phyloP scores from a whole-genome alignment of 495 filamentous ascomycete species.

The Neurospora sublineolata region DNA sequence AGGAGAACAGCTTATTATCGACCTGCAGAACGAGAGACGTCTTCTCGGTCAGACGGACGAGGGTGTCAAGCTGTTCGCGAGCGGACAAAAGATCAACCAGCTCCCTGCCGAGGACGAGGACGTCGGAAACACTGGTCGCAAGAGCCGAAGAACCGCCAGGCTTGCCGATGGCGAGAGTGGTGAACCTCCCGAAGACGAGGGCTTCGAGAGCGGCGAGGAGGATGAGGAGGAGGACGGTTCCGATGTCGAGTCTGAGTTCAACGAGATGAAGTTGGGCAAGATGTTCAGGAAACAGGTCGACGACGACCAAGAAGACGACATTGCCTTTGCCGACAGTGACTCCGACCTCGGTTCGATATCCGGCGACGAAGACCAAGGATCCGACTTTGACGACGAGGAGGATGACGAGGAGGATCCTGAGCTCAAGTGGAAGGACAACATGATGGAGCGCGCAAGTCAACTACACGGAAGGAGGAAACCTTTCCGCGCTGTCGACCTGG shows the following conservation, averaged over 20 bases:
- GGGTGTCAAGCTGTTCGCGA: constrained; percentile 72
- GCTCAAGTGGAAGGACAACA: constrained; percentile 73
- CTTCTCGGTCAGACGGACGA: constrained; percentile 72
- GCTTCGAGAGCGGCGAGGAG: constrained; percentile 50
- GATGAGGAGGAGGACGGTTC: constrained; percentile 33
- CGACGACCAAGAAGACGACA: constrained; percentile 40
- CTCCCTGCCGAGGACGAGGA: constrained; percentile 44
- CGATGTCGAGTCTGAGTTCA: constrained; percentile 43
- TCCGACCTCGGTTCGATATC: constrained; percentile 89
- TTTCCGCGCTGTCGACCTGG: constrained; percentile 69
- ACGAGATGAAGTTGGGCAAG: constrained; percentile 43
- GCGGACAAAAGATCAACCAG: constrained; percentile 55
- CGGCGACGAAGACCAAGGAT: constrained; percentile 50
- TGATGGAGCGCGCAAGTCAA: constrained; percentile 61
- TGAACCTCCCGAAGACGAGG: constrained; percentile 44
- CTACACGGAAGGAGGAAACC: constrained; percentile 56
- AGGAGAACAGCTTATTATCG: constrained; percentile 86
- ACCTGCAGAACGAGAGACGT: constrained; percentile 69
- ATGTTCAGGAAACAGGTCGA: constrained; percentile 37
- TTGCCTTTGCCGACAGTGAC: constrained; percentile 92
- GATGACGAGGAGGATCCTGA: constrained; percentile 59
- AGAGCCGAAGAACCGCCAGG: constrained; percentile 53
- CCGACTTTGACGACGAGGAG: constrained; percentile 37
- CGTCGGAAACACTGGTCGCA: constrained; percentile 47
- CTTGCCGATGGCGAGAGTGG: constrained; percentile 50